These are phyloP conservation scores for Phlebiopsis flavidoalba DNA, from an alignment of 768 basidiomycete genomes.

Conservation along the genomic window DNA sequence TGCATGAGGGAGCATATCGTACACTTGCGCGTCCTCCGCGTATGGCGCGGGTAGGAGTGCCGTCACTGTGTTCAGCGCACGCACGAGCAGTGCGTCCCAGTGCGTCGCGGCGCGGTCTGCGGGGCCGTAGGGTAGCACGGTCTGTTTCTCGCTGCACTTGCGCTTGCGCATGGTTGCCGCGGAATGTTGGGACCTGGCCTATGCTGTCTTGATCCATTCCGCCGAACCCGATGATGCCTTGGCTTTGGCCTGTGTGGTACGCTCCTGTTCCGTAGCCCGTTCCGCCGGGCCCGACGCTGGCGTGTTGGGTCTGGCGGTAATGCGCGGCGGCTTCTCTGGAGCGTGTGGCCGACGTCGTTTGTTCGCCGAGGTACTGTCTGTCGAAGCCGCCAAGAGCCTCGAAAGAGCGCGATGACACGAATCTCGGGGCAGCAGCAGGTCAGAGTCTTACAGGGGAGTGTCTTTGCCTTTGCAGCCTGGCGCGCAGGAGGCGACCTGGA, in stretches of 20 bases:
- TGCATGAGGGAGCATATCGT: constrained; percentile 46
- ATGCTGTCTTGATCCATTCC: constrained; percentile 5
- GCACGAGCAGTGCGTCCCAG: constrained; percentile 37
- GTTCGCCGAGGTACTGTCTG: constrained; percentile 38
- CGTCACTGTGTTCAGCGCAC: constrained; percentile 34
- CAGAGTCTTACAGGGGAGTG: constrained; percentile 30
- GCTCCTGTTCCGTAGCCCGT: constrained; percentile 41
- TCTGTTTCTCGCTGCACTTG: background rate
- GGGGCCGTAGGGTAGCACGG: constrained; percentile 2
- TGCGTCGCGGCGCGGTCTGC: constrained; percentile 19
- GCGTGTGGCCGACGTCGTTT: constrained; percentile 33
- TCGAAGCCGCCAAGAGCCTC: constrained; percentile 47
- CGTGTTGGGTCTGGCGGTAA: constrained; percentile 12
- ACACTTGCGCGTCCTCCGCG: constrained; percentile 34
- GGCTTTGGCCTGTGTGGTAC: background rate
- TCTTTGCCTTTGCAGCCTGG: constrained; percentile 37
- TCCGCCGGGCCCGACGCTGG: constrained; percentile 45
- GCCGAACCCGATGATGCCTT: constrained; percentile 4
- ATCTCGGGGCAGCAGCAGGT: constrained; percentile 45
- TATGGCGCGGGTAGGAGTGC: constrained; percentile 44
- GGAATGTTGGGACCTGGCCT: no score
- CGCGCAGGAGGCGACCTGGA: constrained; percentile 33
- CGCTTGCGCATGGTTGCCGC: no score
- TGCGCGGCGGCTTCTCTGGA: constrained; percentile 27
- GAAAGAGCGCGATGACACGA: constrained; percentile 47